These are phyloP conservation scores for Podospora bellae-mahoneyi DNA, from an alignment of 495 filamentous ascomycete genomes.

Conservation along the genomic window DNA sequence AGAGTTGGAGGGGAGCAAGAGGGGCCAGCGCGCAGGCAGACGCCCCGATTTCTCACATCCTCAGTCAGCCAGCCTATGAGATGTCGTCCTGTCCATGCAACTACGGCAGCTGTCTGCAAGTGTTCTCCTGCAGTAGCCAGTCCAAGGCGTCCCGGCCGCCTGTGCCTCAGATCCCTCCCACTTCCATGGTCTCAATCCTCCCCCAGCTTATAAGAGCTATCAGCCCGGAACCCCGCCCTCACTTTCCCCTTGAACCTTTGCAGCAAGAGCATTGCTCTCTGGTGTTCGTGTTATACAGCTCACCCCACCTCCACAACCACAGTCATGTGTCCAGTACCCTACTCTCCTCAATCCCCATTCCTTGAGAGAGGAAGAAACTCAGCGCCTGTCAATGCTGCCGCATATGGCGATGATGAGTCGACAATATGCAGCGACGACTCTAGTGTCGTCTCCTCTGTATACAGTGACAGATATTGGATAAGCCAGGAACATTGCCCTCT, in stretches of 20 bases:
- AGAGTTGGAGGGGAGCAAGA: not conserved
- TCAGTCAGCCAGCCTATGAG: constrained; percentile 9
- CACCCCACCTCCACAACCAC: not conserved
- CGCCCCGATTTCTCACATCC: not conserved
- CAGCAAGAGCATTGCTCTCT: not conserved
- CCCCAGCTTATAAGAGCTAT: constrained; percentile 13
- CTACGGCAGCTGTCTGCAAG: constrained; percentile 1
- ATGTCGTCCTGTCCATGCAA: constrained; percentile 1
- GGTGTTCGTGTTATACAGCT: not conserved
- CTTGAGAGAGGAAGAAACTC: not conserved
- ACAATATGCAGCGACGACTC: constrained; percentile 17
- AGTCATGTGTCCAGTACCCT: not conserved
- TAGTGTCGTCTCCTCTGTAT: not conserved
- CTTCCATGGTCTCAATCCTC: constrained; percentile 2
- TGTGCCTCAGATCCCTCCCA: constrained; percentile 8
- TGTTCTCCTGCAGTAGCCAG: not conserved
- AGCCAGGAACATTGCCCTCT: not conserved
- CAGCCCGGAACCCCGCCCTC: constrained; percentile 2
- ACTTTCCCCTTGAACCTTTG: not conserved
- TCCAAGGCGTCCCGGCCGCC: not conserved
- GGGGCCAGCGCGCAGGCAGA: not conserved
- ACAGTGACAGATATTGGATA: not conserved
- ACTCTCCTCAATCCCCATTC: not conserved
- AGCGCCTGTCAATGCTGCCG: not conserved
- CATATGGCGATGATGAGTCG: constrained; percentile 16